phyloP scores from a whole-genome alignment of 1,284 basidiomycete genomes.

The Pyrrhoderma noxium region DNA sequence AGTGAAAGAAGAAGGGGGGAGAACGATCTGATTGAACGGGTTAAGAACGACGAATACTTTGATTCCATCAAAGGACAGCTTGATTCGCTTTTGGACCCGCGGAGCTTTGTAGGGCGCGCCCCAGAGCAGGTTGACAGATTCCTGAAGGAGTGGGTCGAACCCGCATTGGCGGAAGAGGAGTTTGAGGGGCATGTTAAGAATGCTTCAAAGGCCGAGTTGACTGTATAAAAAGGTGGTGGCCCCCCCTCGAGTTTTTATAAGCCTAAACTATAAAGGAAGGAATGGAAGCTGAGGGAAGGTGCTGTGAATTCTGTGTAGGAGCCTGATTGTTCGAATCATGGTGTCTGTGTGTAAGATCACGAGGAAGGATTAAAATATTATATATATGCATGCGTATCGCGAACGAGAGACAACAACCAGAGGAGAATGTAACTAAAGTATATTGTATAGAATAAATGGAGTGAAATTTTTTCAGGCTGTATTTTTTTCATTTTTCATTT shows the following conservation, averaged over 20 bases:
- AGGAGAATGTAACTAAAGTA: no score
- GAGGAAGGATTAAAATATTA: no score
- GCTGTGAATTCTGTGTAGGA: no score
- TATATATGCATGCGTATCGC: no score
- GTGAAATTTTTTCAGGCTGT: no score
- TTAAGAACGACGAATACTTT: constrained; percentile 60
- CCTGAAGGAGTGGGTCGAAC: constrained; percentile 81
- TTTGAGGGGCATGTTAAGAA: constrained; percentile 51
- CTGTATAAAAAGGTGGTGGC: constrained; percentile 18
- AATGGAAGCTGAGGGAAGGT: no score
- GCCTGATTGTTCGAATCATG: no score
- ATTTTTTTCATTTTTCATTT: no score
- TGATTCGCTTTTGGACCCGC: constrained; percentile 69
- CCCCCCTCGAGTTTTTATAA: no score
- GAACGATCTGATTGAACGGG: constrained; percentile 92
- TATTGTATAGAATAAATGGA: no score
- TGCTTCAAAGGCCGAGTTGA: constrained; percentile 22
- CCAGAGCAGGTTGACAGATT: constrained; percentile 93
- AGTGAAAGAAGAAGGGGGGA: constrained; percentile 94
- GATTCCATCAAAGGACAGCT: constrained; percentile 58
- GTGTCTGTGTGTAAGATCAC: no score
- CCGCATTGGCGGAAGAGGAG: constrained; percentile 68
- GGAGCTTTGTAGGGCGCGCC: constrained; percentile 84
- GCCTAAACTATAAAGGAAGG: neutral
- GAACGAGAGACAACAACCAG: no score